These are phyloP conservation scores for Ophiostoma novo-ulmi DNA, from an alignment of 2,329 filamentous ascomycete species.

Conservation along the genomic window DNA sequence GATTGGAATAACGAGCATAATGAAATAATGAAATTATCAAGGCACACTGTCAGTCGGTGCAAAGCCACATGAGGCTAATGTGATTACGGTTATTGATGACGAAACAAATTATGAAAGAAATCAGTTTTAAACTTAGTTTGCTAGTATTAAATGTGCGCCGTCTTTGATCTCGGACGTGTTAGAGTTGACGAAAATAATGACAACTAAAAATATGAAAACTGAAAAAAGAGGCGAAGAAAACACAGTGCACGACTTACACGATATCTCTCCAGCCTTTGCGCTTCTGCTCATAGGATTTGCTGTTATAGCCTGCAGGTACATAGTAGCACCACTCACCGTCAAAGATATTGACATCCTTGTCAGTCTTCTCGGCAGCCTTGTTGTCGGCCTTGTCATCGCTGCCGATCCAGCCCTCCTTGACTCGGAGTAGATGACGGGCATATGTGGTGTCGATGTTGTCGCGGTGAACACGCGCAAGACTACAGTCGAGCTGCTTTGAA, in stretches of 20 bases:
- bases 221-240: background rate
- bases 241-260: background rate
- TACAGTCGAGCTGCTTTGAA: background rate
- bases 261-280: background rate
- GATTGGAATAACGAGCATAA: background rate
- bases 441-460: background rate
- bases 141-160: no score
- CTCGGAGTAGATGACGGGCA: background rate
- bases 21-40: background rate
- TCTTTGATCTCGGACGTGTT: no score
- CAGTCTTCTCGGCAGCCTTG: background rate
- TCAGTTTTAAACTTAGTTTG: no score
- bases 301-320: background rate
- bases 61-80: no score
- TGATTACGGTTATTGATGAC: no score
- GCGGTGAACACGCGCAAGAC: background rate
- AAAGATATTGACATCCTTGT: background rate
- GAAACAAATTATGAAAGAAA: no score
- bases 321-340: background rate
- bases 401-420: background rate
- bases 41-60: no score
- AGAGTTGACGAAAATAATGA: no score
- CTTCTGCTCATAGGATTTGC: background rate
- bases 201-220: background rate
- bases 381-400: background rate